These are phyloP conservation scores for Podosphaera fusca DNA, from an alignment of 2,329 filamentous ascomycete genomes.

Conservation along the genomic window DNA sequence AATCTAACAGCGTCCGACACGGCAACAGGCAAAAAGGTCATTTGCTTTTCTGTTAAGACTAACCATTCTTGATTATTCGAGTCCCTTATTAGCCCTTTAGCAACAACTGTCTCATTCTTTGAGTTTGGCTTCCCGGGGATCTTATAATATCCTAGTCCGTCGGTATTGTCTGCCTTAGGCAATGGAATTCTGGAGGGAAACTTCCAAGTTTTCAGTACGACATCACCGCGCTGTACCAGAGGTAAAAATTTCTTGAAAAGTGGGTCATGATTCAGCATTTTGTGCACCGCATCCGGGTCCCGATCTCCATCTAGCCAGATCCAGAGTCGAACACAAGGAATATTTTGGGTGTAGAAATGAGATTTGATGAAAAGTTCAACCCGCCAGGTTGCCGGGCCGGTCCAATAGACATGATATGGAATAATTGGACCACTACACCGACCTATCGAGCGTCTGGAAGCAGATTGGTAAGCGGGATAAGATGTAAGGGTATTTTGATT, in stretches of 20 bases:
- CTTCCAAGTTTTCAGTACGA: constrained; percentile 27
- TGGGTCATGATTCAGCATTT: constrained; percentile 27
- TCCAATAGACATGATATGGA: constrained; percentile 33
- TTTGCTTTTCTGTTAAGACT: constrained; percentile 28
- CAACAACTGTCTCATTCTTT: constrained; percentile 19
- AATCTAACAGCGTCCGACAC: constrained; percentile 32
- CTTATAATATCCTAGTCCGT: constrained; percentile 26
- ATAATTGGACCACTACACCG: constrained; percentile 30
- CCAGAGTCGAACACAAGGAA: constrained; percentile 28
- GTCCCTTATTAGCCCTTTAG: constrained; percentile 27
- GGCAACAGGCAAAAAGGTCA: constrained; percentile 33
- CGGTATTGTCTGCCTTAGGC: constrained; percentile 24
- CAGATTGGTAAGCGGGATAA: constrained; percentile 16
- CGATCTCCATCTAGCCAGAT: constrained; percentile 31
- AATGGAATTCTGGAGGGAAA: constrained; percentile 29
- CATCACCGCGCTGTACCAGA: constrained; percentile 28
- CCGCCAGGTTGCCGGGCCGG: constrained; percentile 30
- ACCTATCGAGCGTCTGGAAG: constrained; percentile 22
- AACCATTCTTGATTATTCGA: constrained; percentile 27
- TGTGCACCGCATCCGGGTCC: constrained; percentile 24
- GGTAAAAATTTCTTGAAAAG: constrained; percentile 29
- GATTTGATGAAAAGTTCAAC: constrained; percentile 32
- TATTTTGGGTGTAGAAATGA: constrained; percentile 31
- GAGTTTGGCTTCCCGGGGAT: constrained; percentile 20
- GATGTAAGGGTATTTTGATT: constrained; percentile 14